Base-by-base conservation (phyloP, 2,329 filamentous ascomycete species). In the Colletotrichum somersetense region DNA sequence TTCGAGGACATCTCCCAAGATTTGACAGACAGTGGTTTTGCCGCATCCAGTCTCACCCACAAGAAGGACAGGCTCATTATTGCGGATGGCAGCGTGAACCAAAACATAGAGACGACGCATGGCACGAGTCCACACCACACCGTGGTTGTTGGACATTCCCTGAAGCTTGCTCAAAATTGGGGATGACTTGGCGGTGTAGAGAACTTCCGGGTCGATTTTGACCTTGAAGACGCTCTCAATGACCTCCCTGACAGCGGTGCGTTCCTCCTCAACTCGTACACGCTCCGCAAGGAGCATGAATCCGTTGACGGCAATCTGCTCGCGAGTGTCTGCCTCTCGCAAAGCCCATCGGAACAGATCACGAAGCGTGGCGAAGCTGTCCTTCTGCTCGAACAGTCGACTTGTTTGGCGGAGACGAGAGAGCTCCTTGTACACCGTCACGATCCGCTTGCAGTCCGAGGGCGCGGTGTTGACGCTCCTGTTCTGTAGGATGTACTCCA, bases 11-110 rank as follows among this genome's bases (percentile, higher is more conserved):
- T 97, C 92, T 3, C 96, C 95, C 65, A 98, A 88, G 79, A 97
- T 88, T 80, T 99, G 96, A 76, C 94, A 97, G 8, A 99, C 93
- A 2, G 96, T 98, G 0, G 96, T 99, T 84, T 99, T 99, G 73
- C 97, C 96, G 78, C 96, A 98, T 7, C 96, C 96, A 23, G 96
- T 99, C 80, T 99, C 97, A 73, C 96, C 96, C 16, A 99, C 94
- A 6, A 99, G 87, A 26, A 99, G 86, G 3, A 99, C 94, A 0
- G 96, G 96, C 80, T 99, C 96, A 73, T 97, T 95, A 78, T 98
- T 96, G 35, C 89, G 89, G 71, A 99, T 85, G 1, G 96, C 96
- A 76, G 93, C 89, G 6, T 92, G 91, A n/a, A 99, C 94, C 16
- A 99, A 86, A 8, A 97, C 90, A 78, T 96, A 98, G 0, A 99